Evolutionary conservation across 1,139 yeast species (phyloP).

Genomic region (Spathaspora sp.): DNA sequence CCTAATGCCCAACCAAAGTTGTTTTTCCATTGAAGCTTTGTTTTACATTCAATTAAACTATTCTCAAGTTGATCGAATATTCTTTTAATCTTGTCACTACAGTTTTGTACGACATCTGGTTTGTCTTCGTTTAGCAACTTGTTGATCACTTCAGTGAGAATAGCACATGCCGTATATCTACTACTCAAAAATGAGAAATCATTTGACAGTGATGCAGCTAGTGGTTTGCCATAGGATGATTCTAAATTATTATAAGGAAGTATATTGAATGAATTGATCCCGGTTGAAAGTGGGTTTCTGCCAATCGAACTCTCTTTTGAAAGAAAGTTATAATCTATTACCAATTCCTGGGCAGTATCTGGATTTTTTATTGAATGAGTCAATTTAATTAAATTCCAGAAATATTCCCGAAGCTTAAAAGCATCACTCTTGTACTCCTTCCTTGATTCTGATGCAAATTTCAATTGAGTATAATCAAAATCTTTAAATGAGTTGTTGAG

Average conservation of each 20-base stretch:
- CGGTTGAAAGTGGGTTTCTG: constrained; percentile 1
- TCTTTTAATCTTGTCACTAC: constrained; percentile 18
- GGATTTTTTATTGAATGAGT: constrained; percentile 25
- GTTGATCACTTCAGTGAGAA: constrained; percentile 21
- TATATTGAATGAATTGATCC: background rate
- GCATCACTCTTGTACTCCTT: constrained; percentile 22
- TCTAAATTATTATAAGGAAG: background rate
- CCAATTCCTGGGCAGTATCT: constrained; percentile 11
- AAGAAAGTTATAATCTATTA: constrained; percentile 16
- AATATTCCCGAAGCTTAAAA: constrained; percentile 26
- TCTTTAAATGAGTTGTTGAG: constrained; percentile 24
- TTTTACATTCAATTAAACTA: constrained; percentile 22
- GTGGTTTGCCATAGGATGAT: background rate
- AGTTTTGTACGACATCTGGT: constrained; percentile 11
- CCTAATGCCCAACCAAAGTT: constrained; percentile 15
- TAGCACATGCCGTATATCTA: constrained; percentile 16
- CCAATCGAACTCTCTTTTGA: constrained; percentile 10
- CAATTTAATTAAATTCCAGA: constrained; percentile 34
- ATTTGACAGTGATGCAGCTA: background rate
- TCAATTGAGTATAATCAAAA: constrained; percentile 20
- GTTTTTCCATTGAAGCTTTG: constrained; percentile 17
- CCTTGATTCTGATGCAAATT: background rate
- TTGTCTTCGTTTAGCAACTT: constrained; percentile 21
- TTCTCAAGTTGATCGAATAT: constrained; percentile 24
- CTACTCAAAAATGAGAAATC: constrained; percentile 1